Conservation (phyloP, 2,329 filamentous ascomycete genomes). For the Fusarium foetens region DNA sequence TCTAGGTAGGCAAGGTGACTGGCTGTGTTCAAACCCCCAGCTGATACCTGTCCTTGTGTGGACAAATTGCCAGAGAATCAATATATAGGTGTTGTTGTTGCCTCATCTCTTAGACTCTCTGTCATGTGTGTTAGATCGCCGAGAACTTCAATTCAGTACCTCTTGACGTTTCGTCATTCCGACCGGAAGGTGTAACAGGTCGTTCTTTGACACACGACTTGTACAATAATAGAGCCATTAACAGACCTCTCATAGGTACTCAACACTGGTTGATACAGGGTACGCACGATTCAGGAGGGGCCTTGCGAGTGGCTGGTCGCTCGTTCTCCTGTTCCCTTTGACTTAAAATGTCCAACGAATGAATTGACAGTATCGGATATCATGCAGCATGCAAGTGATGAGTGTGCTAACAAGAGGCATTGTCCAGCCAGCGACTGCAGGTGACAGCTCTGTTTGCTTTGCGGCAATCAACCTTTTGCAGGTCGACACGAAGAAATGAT, state of each 20-base stretch:
- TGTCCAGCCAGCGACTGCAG: conserved; percentile 13
- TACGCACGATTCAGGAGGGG: conserved; percentile 5
- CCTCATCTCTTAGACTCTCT: neutral
- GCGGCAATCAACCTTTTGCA: neutral
- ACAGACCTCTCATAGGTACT: neutral
- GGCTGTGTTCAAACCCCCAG: neutral
- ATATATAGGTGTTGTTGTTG: neutral
- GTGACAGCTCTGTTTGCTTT: conserved; percentile 7
- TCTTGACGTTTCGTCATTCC: conserved; percentile 3
- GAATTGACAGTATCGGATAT: conserved; percentile 1
- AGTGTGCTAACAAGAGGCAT: conserved; percentile 8
- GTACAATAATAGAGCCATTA: conserved; percentile 8
- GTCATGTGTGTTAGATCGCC: neutral
- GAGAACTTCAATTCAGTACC: neutral
- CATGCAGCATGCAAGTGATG: conserved; percentile 27
- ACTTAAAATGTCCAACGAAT: neutral
- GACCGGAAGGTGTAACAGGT: conserved; percentile 9
- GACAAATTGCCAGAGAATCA: neutral
- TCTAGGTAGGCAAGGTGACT: neutral
- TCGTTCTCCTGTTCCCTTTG: neutral
- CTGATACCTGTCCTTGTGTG: neutral
- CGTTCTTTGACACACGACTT: neutral
- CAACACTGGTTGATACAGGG: conserved; percentile 1
- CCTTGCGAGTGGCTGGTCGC: neutral
- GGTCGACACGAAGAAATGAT: neutral